Conservation (phyloP, 1,284 basidiomycete genomes). For the Rhizoctonia solani region DNA sequence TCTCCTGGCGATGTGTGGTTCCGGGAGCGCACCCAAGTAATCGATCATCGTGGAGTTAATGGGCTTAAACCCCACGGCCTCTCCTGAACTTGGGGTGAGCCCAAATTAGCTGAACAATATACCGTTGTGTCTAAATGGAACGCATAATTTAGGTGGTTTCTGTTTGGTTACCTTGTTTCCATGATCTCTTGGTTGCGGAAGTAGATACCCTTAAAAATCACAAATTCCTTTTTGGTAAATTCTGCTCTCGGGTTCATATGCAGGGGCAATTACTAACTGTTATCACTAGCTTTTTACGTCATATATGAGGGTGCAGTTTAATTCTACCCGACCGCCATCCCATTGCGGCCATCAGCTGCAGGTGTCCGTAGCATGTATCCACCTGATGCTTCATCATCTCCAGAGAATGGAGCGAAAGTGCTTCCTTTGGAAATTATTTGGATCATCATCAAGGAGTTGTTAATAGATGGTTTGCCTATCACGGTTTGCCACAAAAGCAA, state of each 20-base stretch:
- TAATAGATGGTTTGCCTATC: background rate
- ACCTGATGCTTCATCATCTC: background rate
- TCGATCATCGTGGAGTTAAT: background rate
- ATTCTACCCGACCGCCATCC: background rate
- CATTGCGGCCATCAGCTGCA: background rate
- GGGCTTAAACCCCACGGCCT: background rate
- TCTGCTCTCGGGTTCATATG: no score
- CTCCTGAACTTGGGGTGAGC: no score
- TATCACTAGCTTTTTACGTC: no score
- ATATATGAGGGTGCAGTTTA: no score
- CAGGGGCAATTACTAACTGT: no score
- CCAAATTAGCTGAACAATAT: no score
- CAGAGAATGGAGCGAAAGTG: background rate
- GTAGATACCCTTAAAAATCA: no score
- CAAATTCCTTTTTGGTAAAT: no score
- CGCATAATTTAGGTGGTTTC: no score
- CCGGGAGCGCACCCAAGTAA: background rate
- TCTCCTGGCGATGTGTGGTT: slow-evolving; percentile 8
- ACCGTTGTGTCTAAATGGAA: no score
- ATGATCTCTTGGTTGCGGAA: no score
- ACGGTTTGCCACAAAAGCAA: background rate
- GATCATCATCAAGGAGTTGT: slow-evolving; percentile 6
- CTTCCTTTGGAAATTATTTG: slow-evolving; percentile 21
- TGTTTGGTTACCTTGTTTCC: no score
- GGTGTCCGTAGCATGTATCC: background rate